Percentiles rank a stretch among this genome's conserved stretches.
Evolutionary conservation across 345 rosid genomes (phyloP).

Genomic region (Eucalyptus curtisii): DNA sequence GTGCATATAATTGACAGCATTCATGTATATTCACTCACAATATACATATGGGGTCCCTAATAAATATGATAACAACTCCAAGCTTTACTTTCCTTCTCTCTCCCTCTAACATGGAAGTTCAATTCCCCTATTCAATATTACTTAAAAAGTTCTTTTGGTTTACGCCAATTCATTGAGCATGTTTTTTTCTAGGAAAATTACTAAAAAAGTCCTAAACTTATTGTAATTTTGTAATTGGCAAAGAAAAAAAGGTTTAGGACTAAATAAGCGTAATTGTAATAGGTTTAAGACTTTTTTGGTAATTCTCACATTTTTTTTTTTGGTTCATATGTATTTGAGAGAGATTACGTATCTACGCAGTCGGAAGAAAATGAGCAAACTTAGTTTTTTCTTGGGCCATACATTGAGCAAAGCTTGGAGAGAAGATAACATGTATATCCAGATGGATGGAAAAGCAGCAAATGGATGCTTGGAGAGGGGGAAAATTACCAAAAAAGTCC

Average conservation of each 20-base stretch:
- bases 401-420: background rate
- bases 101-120: background rate
- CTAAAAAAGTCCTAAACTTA: too few relatives aligned
- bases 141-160: background rate
- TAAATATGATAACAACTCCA: background rate
- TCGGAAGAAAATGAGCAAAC: background rate
- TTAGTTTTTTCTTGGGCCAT: background rate
- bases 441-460: background rate
- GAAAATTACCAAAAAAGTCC: too few relatives aligned
- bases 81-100: background rate
- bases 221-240: too few relatives aligned
- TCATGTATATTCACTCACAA: background rate
- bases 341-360: background rate
- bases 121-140: background rate
- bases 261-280: too few relatives aligned
- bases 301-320: too few relatives aligned
- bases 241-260: too few relatives aligned
- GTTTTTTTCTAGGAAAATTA: background rate
- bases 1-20: background rate
- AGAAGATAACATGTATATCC: background rate
- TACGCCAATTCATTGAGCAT: background rate
- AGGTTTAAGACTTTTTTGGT: too few relatives aligned
- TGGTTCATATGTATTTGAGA: background rate
- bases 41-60: too few relatives aligned
- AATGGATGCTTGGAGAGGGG: background rate